These are phyloP conservation scores for Phalaenopsis hybrid DNA, from an alignment of 116 monocot genomes.

Conservation along the genomic window DNA sequence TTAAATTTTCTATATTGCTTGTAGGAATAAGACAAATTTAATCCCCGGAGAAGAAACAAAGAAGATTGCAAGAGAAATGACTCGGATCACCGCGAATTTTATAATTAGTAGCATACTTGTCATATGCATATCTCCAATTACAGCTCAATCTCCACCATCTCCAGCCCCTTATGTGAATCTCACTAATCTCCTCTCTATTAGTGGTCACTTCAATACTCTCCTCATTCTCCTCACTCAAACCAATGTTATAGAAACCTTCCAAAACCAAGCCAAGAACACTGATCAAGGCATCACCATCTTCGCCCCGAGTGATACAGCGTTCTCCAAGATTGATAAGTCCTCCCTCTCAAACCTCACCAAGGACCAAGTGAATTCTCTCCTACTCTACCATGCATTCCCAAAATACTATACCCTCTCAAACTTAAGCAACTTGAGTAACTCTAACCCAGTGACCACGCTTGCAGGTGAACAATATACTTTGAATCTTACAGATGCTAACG, in stretches of 20 bases:
- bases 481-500: slow-evolving; percentile 59
- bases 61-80: slow-evolving; percentile 19
- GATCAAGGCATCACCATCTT: slow-evolving; percentile 86
- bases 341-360: slow-evolving; percentile 65
- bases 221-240: slow-evolving; percentile 59
- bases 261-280: slow-evolving; percentile 82
- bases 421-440: slow-evolving; percentile 57
- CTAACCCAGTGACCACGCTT: slow-evolving; percentile 49
- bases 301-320: slow-evolving; percentile 70
- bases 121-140: slow-evolving; percentile 6
- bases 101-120: slow-evolving; percentile 16
- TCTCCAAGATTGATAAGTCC: slow-evolving; percentile 54
- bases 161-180: slow-evolving; percentile 39
- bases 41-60: not conserved
- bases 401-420: slow-evolving; percentile 77
- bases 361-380: slow-evolving; percentile 67
- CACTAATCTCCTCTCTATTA: slow-evolving; percentile 51
- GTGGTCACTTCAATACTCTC: slow-evolving; percentile 82
- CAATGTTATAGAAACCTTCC: slow-evolving; percentile 65
- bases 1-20: not conserved
- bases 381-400: slow-evolving; percentile 79
- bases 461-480: slow-evolving; percentile 69
- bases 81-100: not conserved
- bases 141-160: slow-evolving; percentile 15
- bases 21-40: not conserved